These are phyloP conservation scores for Cladosporium velox DNA, from an alignment of 2,329 filamentous ascomycete genomes.

Conservation along the genomic window DNA sequence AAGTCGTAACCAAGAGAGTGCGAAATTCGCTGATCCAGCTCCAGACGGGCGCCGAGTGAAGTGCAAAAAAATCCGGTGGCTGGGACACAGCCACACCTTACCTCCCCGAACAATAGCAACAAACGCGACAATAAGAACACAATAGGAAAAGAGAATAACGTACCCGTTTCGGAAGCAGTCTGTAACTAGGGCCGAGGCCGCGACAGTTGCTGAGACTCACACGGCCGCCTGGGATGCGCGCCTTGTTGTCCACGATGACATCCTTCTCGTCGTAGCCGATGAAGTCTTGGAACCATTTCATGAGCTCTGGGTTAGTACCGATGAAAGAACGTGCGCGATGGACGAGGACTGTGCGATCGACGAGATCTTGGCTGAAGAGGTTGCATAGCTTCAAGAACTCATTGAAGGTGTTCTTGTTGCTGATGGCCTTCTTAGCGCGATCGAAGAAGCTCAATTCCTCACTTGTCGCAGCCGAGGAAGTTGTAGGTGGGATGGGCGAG, in stretches of 20 bases:
- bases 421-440: slow-evolving; percentile 91
- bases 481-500: slow-evolving; percentile 77
- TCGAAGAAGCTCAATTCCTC: slow-evolving; percentile 96
- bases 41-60: neutral
- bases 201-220: slow-evolving; percentile 96
- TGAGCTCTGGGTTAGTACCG: slow-evolving; percentile 83
- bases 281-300: slow-evolving; percentile 83
- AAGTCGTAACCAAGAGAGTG: neutral
- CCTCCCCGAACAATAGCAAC: neutral
- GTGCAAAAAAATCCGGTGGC: slow-evolving; percentile 10
- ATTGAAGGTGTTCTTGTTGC: slow-evolving; percentile 87
- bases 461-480: slow-evolving; percentile 69
- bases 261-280: slow-evolving; percentile 76
- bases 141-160: slow-evolving; percentile 33
- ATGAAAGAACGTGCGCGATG: slow-evolving; percentile 85
- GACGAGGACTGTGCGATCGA: slow-evolving; percentile 79
- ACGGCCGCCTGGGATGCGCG: slow-evolving; percentile 72
- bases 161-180: slow-evolving; percentile 80
- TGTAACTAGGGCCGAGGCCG: slow-evolving; percentile 93
- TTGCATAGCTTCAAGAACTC: slow-evolving; percentile 98
- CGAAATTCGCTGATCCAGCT: neutral
- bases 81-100: slow-evolving; percentile 3
- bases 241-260: slow-evolving; percentile 75
- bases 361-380: slow-evolving; percentile 88
- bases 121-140: neutral